These are phyloP conservation scores for Picea glauca DNA, from an alignment of 75 land plant genomes.

Conservation along the genomic window DNA sequence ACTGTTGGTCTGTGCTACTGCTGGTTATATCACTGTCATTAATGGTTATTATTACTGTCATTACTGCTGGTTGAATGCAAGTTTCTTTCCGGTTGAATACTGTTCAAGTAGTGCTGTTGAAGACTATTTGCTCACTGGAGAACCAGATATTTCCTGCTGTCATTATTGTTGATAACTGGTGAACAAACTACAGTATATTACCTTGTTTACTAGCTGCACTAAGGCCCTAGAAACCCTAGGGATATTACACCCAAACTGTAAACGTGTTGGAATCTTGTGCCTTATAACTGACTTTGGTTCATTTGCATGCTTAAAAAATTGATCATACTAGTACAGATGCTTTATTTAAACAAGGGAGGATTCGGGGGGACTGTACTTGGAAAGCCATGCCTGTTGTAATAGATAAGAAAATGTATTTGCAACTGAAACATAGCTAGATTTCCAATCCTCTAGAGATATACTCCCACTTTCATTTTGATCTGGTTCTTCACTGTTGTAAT, in stretches of 20 bases:
- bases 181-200: too few species aligned
- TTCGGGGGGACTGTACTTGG: constrained; percentile 25
- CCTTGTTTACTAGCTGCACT: too few species aligned
- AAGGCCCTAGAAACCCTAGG: too few species aligned
- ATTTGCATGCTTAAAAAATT: constrained; percentile 28
- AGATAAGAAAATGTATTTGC: constrained; percentile 46
- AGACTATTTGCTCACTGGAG: too few species aligned
- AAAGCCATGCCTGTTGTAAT: constrained; percentile 71
- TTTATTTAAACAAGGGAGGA: constrained; percentile 56
- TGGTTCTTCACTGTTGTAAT: constrained; percentile 46
- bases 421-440: constrained; percentile 33
- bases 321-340: constrained; percentile 49
- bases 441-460: constrained; percentile 21
- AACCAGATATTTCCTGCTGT: too few species aligned
- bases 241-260: constrained; percentile 34
- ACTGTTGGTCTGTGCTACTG: too few species aligned
- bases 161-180: too few species aligned
- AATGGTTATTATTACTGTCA: too few species aligned
- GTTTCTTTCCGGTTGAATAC: too few species aligned
- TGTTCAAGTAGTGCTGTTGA: too few species aligned
- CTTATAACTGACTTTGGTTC: constrained; percentile 13
- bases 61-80: too few species aligned
- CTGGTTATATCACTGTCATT: too few species aligned
- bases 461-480: constrained; percentile 35
- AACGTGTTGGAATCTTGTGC: constrained; percentile 42